Percentiles rank a stretch among this genome's conserved stretches.
phyloP scores from a whole-genome alignment of 148 eudicot species.

The Chenopodium quinoa region DNA sequence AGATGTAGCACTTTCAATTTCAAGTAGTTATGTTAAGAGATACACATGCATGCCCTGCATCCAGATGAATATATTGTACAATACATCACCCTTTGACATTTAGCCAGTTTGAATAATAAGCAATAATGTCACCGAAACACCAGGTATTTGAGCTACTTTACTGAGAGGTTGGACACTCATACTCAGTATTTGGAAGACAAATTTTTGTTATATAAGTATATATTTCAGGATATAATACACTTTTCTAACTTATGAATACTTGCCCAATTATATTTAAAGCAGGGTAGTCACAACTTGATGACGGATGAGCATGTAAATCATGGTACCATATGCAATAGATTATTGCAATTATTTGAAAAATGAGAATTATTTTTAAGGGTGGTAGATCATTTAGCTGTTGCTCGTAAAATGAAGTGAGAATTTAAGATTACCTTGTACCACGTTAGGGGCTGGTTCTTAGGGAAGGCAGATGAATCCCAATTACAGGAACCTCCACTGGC shows the following conservation, averaged over 20 bases:
- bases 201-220: neutral
- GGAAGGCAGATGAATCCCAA: constrained; percentile 39
- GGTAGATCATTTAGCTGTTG: neutral
- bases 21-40: neutral
- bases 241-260: neutral
- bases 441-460: constrained; percentile 39
- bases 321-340: neutral
- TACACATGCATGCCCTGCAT: neutral
- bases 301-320: neutral
- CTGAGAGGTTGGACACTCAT: neutral
- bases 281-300: neutral
- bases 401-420: neutral
- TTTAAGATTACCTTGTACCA: constrained; percentile 46
- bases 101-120: neutral
- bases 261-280: neutral
- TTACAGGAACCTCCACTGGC: constrained; percentile 34
- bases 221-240: neutral
- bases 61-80: neutral
- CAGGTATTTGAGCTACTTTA: neutral
- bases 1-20: neutral
- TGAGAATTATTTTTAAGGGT: neutral
- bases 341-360: neutral
- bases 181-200: neutral
- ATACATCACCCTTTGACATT: neutral
- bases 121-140: neutral